Base-by-base conservation (phyloP, 768 basidiomycete genomes). In the Boletus subcaerulescens region DNA sequence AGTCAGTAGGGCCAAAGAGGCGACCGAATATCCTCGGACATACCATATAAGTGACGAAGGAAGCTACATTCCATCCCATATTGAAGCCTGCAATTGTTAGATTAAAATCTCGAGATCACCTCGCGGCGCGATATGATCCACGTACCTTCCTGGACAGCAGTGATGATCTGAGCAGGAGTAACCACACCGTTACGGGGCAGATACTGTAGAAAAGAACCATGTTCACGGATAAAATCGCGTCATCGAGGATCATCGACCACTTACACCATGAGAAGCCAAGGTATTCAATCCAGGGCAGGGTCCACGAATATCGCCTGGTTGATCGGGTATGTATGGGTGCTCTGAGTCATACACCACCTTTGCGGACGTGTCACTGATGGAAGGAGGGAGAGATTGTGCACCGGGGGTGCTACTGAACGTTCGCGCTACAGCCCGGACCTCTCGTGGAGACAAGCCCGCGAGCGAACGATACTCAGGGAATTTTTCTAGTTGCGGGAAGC, bases 261-360 rank as follows among this genome's bases (percentile, higher is more conserved):
- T 53, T n/a, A 67, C 64, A 14, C 64, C 62, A 3, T 65, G 64
- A 62, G 62, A 58, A 2, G 65, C 62, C 2, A 65, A 45, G 10
- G 65, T 67, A 18, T 65, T 65, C 52, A 65, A 40, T 50, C 65
- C 64, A 0, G 64, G 62, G 40, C 57, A 65, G 5, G 65, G 62
- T 14, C 65, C 64, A 49, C 64, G 64, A 29, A 67, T 57, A 35
- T 67, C 65, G 18, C 58, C 53, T 9, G 58, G 56, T 31, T 0
- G 43, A 22, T 50, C 50, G 3, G 49, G 48, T 1, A 36, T 0
- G 35, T 42, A 67, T 24, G 65, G 62, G n/a, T 67, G 64, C 15
- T 36, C 46, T 4, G 4, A 20, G 18, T 65, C 64, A 22, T 61
- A 26, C 3, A 67, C 64, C 33, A 57, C 12, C 48, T 65, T 67